phyloP scores from a whole-genome alignment of 257 asterid genomes.

The Linderniella brevidens region DNA sequence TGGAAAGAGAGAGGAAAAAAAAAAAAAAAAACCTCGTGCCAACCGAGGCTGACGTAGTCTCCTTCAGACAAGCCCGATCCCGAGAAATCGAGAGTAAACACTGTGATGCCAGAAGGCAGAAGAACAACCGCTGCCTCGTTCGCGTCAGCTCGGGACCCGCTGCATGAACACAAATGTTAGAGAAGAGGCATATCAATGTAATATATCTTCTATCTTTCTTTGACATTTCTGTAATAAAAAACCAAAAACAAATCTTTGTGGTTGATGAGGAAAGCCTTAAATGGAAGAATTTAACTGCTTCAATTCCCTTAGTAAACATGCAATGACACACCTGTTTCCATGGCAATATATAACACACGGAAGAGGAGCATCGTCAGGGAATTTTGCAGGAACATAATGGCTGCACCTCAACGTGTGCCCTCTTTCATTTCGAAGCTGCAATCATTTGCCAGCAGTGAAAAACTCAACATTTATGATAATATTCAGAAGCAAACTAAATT shows the following conservation, averaged over 20 bases:
- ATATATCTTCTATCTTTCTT: neutral
- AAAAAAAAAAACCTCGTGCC: constrained; percentile 70
- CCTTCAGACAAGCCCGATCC: constrained; percentile 96
- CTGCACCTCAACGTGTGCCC: constrained; percentile 83
- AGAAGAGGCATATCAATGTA: neutral
- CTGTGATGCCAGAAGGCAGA: constrained; percentile 83
- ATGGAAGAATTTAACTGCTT: too few relatives aligned
- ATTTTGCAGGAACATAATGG: constrained; percentile 68
- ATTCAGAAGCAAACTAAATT: constrained; percentile 4
- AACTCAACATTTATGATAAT: constrained; percentile 10
- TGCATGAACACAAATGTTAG: constrained; percentile 20
- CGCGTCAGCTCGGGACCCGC: constrained; percentile 97
- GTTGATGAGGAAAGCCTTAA: too few relatives aligned
- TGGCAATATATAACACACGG: constrained; percentile 98
- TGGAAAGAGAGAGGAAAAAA: constrained; percentile 9
- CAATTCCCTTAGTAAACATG: constrained; percentile 1
- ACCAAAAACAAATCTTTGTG: too few relatives aligned
- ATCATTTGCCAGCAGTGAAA: constrained; percentile 11
- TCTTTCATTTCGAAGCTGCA: constrained; percentile 87
- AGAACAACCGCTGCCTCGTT: constrained; percentile 93
- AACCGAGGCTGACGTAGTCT: constrained; percentile 85
- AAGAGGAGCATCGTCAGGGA: constrained; percentile 59
- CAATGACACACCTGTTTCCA: constrained; percentile 62
- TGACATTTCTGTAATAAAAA: too few relatives aligned
- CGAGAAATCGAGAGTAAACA: constrained; percentile 85